Conservation (phyloP, 2,329 filamentous ascomycete species). For the Colletotrichum euphorbiae region DNA sequence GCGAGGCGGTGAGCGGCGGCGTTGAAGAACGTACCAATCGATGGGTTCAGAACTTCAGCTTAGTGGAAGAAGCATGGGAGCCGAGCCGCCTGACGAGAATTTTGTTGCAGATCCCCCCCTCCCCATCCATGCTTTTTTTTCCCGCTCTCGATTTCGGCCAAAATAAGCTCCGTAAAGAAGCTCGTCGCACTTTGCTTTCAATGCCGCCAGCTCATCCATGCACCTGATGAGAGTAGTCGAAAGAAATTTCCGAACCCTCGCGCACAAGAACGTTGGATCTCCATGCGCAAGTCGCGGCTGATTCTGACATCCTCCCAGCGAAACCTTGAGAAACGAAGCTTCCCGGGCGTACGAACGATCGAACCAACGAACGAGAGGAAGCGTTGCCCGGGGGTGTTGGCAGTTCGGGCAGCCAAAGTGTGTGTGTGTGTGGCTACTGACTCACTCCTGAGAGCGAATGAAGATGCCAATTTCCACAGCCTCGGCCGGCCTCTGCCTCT, state of each 20-base stretch:
- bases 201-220: conserved; percentile 36
- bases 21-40: conserved; percentile 14
- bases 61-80: background rate
- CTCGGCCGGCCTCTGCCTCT: conserved; percentile 5
- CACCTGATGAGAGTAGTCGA: conserved; percentile 19
- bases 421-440: conserved; percentile 2
- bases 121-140: conserved; percentile 28
- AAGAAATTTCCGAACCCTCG: conserved; percentile 16
- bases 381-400: background rate
- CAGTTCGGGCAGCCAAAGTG: background rate
- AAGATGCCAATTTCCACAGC: conserved; percentile 22
- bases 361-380: background rate
- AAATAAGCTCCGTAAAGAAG: conserved; percentile 21
- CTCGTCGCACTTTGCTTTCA: conserved; percentile 17
- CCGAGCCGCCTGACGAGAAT: conserved; percentile 2
- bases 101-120: conserved; percentile 28
- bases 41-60: background rate
- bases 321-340: background rate
- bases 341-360: background rate
- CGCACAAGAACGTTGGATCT: conserved; percentile 20
- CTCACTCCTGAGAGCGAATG: background rate
- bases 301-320: background rate
- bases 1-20: background rate
- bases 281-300: conserved; percentile 31
- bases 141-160: background rate